Conservation (phyloP, 768 basidiomycete species). For the Trametes cingulata region DNA sequence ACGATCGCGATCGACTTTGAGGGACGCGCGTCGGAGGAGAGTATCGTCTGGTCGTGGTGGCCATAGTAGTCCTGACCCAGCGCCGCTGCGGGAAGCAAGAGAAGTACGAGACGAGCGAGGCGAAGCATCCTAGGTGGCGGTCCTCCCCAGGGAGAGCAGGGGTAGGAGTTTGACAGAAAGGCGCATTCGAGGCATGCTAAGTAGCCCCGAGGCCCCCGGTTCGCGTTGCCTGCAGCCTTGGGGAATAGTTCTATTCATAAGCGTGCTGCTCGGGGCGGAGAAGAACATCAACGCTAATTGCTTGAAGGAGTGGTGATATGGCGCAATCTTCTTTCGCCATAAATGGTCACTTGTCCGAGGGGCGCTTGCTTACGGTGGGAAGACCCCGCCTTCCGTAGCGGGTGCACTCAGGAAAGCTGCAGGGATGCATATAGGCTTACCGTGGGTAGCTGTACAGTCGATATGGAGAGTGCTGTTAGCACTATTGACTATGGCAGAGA, state of each 20-base stretch:
- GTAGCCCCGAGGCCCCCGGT: neutral
- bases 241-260: neutral
- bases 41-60: neutral
- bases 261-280: neutral
- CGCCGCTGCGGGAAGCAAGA: neutral
- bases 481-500: too few species aligned
- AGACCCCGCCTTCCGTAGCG: too few species aligned
- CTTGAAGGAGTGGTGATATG: conserved; percentile 22
- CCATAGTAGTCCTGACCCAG: neutral
- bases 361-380: too few species aligned
- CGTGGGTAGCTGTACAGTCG: too few species aligned
- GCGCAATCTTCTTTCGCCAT: conserved; percentile 23
- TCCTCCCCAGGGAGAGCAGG: neutral
- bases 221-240: neutral
- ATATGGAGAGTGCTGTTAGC: too few species aligned
- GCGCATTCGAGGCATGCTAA: neutral
- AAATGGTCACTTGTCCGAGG: neutral
- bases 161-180: neutral
- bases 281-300: conserved; percentile 15
- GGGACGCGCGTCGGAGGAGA: neutral
- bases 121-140: neutral
- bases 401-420: too few species aligned
- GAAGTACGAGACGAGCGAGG: neutral
- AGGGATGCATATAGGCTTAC: too few species aligned
- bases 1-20: conserved; percentile 56